Percentiles rank a stretch among this genome's conserved stretches.
phyloP scores from a whole-genome alignment of 1,139 yeast genomes.

The Pichia terricola region DNA sequence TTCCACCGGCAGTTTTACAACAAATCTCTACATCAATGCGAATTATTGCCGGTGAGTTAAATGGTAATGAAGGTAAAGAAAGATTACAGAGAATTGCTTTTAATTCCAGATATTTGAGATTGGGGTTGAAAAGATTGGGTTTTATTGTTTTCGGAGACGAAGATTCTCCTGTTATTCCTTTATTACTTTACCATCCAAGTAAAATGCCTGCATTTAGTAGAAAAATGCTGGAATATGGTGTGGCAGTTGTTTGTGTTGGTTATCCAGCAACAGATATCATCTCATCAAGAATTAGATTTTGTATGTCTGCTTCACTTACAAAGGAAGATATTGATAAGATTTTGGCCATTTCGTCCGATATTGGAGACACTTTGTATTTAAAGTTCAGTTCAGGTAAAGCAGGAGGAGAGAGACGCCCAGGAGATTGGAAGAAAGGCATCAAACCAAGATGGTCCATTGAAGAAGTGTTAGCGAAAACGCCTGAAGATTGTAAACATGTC shows the following conservation, averaged over 20 bases:
- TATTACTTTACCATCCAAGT: conserved; percentile 78
- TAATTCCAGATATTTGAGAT: conserved; percentile 84
- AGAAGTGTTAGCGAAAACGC: conserved; percentile 65
- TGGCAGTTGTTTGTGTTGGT: conserved; percentile 94
- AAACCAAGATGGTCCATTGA: conserved; percentile 71
- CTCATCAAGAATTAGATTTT: conserved; percentile 83
- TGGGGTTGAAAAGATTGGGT: conserved; percentile 86
- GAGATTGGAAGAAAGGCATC: conserved; percentile 38
- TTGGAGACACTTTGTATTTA: conserved; percentile 70
- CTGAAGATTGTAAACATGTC: conserved; percentile 53
- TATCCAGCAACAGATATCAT: conserved; percentile 96
- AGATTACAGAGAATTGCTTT: conserved; percentile 89
- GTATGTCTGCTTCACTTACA: conserved; percentile 86
- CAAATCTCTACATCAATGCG: conserved; percentile 78
- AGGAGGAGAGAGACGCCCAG: conserved; percentile 49
- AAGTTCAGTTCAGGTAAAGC: conserved; percentile 74
- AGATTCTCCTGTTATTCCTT: conserved; percentile 92
- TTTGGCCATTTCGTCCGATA: conserved; percentile 59
- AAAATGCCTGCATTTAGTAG: conserved; percentile 92
- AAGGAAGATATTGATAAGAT: conserved; percentile 87
- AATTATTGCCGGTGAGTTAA: conserved; percentile 69
- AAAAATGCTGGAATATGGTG: conserved; percentile 63
- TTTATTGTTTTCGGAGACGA: conserved; percentile 92
- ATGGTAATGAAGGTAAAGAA: conserved; percentile 90
- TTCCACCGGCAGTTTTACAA: conserved; percentile 82